These are phyloP conservation scores for Argentina anserina DNA, from an alignment of 306 rosid species.

Conservation along the genomic window DNA sequence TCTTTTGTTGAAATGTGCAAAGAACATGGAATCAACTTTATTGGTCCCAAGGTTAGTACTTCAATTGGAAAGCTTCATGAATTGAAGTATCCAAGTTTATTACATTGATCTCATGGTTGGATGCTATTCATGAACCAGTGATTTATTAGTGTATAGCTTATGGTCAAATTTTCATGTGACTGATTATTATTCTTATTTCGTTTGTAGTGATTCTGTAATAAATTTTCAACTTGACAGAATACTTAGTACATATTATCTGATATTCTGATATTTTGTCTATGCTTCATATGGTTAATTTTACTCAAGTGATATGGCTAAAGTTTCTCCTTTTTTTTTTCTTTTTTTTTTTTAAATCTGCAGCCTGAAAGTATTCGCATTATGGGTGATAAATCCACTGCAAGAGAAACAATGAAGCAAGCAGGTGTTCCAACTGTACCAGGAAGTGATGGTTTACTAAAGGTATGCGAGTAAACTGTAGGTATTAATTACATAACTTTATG, in stretches of 20 bases:
- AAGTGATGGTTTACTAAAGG: conserved; percentile 83
- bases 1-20: conserved; percentile 91
- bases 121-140: neutral
- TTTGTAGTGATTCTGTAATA: neutral
- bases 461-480: conserved; percentile 32
- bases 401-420: conserved; percentile 88
- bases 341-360: conserved; percentile 53
- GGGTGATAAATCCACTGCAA: conserved; percentile 97
- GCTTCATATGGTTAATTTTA: neutral
- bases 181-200: neutral
- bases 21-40: conserved; percentile 87
- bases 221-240: neutral
- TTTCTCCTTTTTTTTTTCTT: neutral
- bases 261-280: neutral
- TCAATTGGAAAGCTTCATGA: conserved; percentile 2
- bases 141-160: neutral
- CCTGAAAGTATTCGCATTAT: conserved; percentile 88
- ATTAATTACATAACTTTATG: neutral
- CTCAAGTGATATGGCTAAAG: no score
- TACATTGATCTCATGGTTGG: neutral
- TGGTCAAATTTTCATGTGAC: neutral
- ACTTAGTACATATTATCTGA: neutral
- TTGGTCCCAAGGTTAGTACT: conserved; percentile 84
- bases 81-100: neutral
- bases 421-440: conserved; percentile 85